Conservation (phyloP, 2,329 filamentous ascomycete genomes). For the Penicillium sp. region DNA sequence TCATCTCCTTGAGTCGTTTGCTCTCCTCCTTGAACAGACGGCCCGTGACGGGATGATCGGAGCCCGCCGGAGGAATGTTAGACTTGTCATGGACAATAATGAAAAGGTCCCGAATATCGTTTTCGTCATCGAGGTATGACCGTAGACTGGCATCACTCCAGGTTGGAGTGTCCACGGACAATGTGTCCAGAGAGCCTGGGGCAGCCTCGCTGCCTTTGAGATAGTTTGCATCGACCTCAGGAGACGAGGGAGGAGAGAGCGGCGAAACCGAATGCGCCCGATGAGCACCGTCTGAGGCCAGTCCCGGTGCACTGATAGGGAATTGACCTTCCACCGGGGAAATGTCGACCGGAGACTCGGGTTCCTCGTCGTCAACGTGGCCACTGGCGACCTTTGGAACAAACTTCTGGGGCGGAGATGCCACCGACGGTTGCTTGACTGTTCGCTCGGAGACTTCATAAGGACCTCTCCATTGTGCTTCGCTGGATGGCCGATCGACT, state of each 20-base stretch:
- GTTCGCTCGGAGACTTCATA: conserved; percentile 12
- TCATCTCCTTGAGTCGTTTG: conserved; percentile 80
- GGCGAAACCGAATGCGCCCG: conserved; percentile 60
- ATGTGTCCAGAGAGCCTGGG: conserved; percentile 54
- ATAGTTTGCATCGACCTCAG: conserved; percentile 30
- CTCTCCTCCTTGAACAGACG: conserved; percentile 84
- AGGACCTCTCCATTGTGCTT: conserved; percentile 18
- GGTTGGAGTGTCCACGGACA: conserved; percentile 56
- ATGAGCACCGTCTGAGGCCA: conserved; percentile 69
- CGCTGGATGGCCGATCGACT: conserved; percentile 23
- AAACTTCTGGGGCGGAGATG: conserved; percentile 32
- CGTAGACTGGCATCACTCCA: conserved; percentile 88
- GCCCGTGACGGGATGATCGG: conserved; percentile 80
- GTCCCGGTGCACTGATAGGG: conserved; percentile 56
- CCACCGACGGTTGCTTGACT: conserved; percentile 28
- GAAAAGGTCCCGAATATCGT: conserved; percentile 84
- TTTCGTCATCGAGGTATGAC: conserved; percentile 85
- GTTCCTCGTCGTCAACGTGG: conserved; percentile 45
- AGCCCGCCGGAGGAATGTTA: conserved; percentile 71
- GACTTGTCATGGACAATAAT: conserved; percentile 91
- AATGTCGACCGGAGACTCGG: conserved; percentile 67
- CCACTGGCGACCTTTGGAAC: conserved; percentile 21
- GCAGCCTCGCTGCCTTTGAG: conserved; percentile 40
- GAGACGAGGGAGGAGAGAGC: conserved; percentile 59
- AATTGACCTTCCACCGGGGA: conserved; percentile 53